Evolutionary conservation across 2,329 filamentous ascomycete genomes (phyloP).

Genomic region (Berkeleyomyces rouxiae): DNA sequence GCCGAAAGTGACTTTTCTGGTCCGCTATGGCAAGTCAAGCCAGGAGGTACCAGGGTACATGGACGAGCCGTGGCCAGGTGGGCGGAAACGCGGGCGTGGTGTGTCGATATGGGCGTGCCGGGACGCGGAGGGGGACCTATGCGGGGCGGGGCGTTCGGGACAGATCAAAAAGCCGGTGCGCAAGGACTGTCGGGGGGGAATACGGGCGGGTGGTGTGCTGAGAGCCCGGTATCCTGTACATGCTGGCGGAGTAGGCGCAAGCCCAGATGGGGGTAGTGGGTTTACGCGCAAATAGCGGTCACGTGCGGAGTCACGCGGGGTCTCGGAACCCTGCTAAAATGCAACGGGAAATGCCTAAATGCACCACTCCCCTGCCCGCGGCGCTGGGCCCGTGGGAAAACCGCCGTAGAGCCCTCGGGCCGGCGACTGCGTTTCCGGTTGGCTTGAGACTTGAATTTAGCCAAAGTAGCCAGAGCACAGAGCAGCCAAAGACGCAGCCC

Average conservation of each 20-base stretch:
- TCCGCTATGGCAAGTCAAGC: background rate
- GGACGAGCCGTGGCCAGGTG: background rate
- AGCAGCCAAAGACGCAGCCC: no score
- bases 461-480: no score
- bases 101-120: background rate
- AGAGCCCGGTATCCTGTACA: background rate
- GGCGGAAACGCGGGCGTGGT: background rate
- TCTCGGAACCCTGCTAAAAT: background rate
- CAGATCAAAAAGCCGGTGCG: background rate
- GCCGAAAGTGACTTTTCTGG: constrained; percentile 6
- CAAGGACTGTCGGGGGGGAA: background rate
- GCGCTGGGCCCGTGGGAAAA: no score
- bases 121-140: background rate
- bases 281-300: background rate
- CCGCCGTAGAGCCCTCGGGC: no score
- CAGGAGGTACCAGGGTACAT: constrained; percentile 8
- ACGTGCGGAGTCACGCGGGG: background rate
- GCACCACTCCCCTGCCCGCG: no score
- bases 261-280: background rate
- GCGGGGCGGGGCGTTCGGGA: background rate
- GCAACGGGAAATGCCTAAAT: background rate
- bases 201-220: background rate
- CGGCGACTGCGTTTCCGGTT: no score
- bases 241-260: background rate
- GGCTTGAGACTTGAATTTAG: no score